Evolutionary conservation across 768 basidiomycete genomes (phyloP), one percentile per base, ranked within the genome.

Genomic region (Termitomyces sp.): DNA sequence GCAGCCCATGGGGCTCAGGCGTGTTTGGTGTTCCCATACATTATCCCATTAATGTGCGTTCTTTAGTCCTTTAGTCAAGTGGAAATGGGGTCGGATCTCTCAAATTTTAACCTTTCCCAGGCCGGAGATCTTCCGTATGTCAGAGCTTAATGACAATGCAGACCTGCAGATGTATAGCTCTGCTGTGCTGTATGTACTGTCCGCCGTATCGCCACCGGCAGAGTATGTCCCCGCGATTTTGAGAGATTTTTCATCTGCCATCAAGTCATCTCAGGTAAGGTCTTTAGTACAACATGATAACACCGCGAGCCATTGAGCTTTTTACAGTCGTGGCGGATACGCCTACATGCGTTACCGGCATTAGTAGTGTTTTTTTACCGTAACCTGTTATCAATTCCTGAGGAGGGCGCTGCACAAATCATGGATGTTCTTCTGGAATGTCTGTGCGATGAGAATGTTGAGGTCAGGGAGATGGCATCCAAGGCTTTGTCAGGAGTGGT

Each of bases 311-410:
- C 13, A 32, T 13, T 34, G 36, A 32, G 34, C 39, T 13, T 32
- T 58, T 47, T 4, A 37, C 59, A 94, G 92, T 93, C 91, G 7
- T 97, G 94, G 94, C 83, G 91, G 55, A 92, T 94, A 65, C 86
- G 92, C 4, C 77, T 93, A 36, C 88, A 94, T 71, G 87, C 90
- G 22, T 74, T 96, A 57, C 94, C 94, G n/a, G 86, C 90, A 29
- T 72, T 97, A 59, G 87, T 92, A 31, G 86, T 94, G 36, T 92
- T 95, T 71, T 95, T 93, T 77, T 95, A 94, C 71, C 83, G 93
- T 47, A 94, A 95, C 68, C 79, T 95, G 56, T 72, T 93, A 58
- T 82, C 86, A 55, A 83, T 95, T 48, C 83, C 90, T 37, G 79
- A 86, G 48, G 72, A 78, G 20, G 84, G 83, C 37, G 80, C 91